Conservation (phyloP, 106 monocot genomes). For the Vanilla planifolia region DNA sequence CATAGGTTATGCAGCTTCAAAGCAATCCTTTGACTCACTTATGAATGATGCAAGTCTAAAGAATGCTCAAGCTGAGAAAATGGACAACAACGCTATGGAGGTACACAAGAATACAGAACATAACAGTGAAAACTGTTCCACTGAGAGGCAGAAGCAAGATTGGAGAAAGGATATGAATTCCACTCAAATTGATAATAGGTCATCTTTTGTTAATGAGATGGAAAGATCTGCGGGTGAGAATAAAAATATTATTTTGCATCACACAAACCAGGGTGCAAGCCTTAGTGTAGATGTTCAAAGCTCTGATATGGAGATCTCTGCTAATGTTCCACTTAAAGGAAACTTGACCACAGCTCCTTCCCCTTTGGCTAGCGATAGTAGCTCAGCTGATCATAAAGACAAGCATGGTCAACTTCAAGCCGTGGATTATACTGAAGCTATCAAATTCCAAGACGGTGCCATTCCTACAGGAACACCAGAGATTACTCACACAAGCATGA, state of each 20-base stretch:
- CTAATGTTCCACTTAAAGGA: background rate
- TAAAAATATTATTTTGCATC: background rate
- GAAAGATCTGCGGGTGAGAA: background rate
- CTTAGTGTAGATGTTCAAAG: constrained; percentile 5
- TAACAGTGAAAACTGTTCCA: background rate
- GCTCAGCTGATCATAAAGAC: constrained; percentile 3
- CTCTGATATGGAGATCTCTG: constrained; percentile 10
- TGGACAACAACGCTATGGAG: background rate
- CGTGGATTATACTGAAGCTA: constrained; percentile 16
- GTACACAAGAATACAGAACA: background rate
- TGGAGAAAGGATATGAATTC: constrained; percentile 7
- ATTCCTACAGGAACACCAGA: constrained; percentile 3
- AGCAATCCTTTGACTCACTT: background rate
- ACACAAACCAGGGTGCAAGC: background rate
- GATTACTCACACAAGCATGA: background rate
- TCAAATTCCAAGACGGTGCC: constrained; percentile 11
- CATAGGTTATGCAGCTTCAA: constrained; percentile 6
- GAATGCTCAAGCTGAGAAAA: constrained; percentile 15
- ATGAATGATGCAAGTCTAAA: constrained; percentile 4
- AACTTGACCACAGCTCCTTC: background rate
- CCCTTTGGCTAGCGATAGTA: background rate
- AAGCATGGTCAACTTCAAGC: constrained; percentile 2
- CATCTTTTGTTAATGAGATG: background rate
- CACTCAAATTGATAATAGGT: background rate
- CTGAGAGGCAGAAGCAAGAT: constrained; percentile 3